Base-by-base conservation (phyloP, 2,329 filamentous ascomycete species). In the Exophiala sp. region DNA sequence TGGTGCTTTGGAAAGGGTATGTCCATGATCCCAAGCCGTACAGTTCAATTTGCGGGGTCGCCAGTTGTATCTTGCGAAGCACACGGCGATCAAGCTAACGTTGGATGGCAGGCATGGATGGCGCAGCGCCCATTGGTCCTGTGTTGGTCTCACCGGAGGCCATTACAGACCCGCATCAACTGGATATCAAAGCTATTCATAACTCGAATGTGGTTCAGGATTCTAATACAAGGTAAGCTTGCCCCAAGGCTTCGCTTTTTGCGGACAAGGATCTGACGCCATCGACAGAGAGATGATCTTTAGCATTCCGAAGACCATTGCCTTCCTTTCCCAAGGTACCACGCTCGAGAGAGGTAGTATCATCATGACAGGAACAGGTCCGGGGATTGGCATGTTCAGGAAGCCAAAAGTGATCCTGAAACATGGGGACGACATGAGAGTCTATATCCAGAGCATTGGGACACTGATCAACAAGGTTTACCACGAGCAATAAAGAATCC, bases 401-500 rank as follows among this genome's bases (percentile, higher is more conserved):
- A 63, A 65, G 14, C 68, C 68, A 0, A 69, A 68, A 35, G 57
- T 69, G 8, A 62, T 62, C 9, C 49, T 72, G 21, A 61, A 61
- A 2, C 46, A 68, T 46, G 65, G 64, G 1, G 68, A 69, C 55
- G 64, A 67, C 50, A 73, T 76, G 53, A 63, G 67, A 0, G 70
- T 76, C 5, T 70, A 75, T 46, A 58, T 70, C 37, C 72, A 73
- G n/a, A 60, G 72, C 58, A 68, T 76, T 38, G 73, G 73, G 10
- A 76, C 73, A 0, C 58, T 75, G 53, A 66, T 73, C 35, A 75
- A 68, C n/a, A 41, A 43, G 34, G 29, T 55, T 16, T 53, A 60
- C 43, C 53, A 61, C 30, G 60, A 63, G 48, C 42, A 22, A 96
- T 27, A 10, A 27, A 10, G 24, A 27, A 27, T n/a, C n/a, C n/a